These are phyloP conservation scores for Danielia oregonensis DNA, from an alignment of 805 yeast genomes.

Conservation along the genomic window DNA sequence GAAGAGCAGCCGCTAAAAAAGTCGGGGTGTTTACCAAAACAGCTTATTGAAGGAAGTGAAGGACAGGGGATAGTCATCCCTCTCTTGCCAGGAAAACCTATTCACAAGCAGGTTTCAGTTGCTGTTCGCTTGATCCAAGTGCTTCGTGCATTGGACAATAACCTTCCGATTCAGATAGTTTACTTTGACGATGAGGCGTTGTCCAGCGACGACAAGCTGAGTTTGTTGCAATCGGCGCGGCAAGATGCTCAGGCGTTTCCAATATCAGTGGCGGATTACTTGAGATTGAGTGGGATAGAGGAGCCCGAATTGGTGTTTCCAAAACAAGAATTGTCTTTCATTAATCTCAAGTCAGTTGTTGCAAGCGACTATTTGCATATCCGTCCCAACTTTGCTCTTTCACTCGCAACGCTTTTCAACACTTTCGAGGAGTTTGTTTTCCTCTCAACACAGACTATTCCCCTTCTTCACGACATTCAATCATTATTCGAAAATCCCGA, in stretches of 20 bases:
- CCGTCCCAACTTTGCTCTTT: slow-evolving; percentile 2
- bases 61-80: slow-evolving; percentile 35
- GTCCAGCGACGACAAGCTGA: slow-evolving; percentile 9
- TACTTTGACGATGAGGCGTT: slow-evolving; percentile 11
- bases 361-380: neutral
- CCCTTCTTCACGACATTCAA: slow-evolving; percentile 4
- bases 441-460: slow-evolving; percentile 6
- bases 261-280: neutral
- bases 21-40: slow-evolving; percentile 13
- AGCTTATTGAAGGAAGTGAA: slow-evolving; percentile 11
- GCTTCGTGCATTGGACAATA: slow-evolving; percentile 23
- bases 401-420: slow-evolving; percentile 3
- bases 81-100: slow-evolving; percentile 14
- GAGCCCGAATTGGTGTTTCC: slow-evolving; percentile 8
- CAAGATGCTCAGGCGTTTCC: slow-evolving; percentile 1
- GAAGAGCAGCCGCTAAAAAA: slow-evolving; percentile 1
- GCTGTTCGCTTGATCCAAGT: slow-evolving; percentile 21
- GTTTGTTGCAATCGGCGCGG: slow-evolving; percentile 10
- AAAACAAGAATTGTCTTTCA: slow-evolving; percentile 26
- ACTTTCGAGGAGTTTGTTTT: slow-evolving; percentile 5
- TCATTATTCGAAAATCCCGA: slow-evolving; percentile 16
- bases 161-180: slow-evolving; percentile 28
- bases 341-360: slow-evolving; percentile 19
- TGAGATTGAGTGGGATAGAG: neutral
- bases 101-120: slow-evolving; percentile 15